Evolutionary conservation across 2,329 filamentous ascomycete species (phyloP).

Genomic region (Monosporascus sp.): DNA sequence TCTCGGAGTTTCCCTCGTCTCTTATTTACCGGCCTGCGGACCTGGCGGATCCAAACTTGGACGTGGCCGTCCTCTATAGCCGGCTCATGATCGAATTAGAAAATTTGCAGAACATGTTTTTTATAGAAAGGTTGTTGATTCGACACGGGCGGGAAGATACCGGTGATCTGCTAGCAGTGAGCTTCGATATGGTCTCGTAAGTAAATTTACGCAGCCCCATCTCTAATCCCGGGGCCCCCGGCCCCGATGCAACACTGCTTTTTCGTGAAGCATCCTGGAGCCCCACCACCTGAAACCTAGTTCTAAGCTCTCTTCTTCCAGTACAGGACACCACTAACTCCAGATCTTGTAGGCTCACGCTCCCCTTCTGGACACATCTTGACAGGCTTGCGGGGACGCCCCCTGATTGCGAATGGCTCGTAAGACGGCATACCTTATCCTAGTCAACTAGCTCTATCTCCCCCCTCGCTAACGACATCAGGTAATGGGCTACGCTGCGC

Average conservation of each 20-base stretch:
- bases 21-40: conserved; percentile 34
- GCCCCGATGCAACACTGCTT: too few species aligned
- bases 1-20: conserved; percentile 31
- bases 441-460: not conserved
- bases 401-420: conserved; percentile 45
- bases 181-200: conserved; percentile 39
- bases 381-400: conserved; percentile 37
- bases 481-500: conserved; percentile 46
- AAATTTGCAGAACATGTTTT: conserved; percentile 52
- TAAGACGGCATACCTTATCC: conserved; percentile 17
- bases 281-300: not conserved
- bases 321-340: too few species aligned
- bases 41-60: conserved; percentile 26
- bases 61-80: conserved; percentile 31
- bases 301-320: too few species aligned
- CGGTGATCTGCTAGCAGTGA: conserved; percentile 36
- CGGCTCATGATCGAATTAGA: conserved; percentile 43
- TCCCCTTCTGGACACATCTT: conserved; percentile 44
- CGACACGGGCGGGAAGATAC: conserved; percentile 34
- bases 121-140: conserved; percentile 51
- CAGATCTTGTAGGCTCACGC: conserved; percentile 23
- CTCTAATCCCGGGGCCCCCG: not conserved
- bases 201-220: not conserved
- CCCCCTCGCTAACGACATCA: conserved; percentile 7
- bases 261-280: too few species aligned